phyloP scores from a whole-genome alignment of 768 basidiomycete genomes.

The Obba rivulosa region DNA sequence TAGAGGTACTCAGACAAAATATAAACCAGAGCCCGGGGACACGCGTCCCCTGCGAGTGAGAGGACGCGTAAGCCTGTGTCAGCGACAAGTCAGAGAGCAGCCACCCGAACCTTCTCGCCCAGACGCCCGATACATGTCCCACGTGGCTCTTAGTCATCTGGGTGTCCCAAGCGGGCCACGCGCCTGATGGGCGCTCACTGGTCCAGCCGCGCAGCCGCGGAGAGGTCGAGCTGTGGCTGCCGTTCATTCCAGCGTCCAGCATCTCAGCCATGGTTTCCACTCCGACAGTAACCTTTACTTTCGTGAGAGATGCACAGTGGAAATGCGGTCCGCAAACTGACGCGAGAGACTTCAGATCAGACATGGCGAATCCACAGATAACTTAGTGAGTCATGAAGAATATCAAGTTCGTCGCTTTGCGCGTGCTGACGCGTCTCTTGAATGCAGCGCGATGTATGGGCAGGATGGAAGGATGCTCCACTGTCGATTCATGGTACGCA shows the following conservation, averaged over 20 bases:
- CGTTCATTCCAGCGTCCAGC: background rate
- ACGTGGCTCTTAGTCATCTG: too few relatives aligned
- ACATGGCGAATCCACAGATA: constrained; percentile 77
- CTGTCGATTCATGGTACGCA: constrained; percentile 67
- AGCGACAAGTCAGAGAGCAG: constrained; percentile 1
- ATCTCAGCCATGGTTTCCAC: constrained; percentile 6
- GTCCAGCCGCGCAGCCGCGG: too few relatives aligned
- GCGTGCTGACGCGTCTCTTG: background rate
- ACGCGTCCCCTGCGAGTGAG: constrained; percentile 22
- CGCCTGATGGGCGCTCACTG: too few relatives aligned
- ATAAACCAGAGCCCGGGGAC: constrained; percentile 13
- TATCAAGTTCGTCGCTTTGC: too few relatives aligned
- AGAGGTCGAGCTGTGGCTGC: background rate
- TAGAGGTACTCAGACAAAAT: background rate
- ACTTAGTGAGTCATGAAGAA: constrained; percentile 42
- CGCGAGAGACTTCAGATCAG: constrained; percentile 42
- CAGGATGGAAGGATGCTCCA: constrained; percentile 70
- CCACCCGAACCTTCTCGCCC: constrained; percentile 12
- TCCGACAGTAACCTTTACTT: constrained; percentile 21
- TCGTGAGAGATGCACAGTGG: constrained; percentile 15
- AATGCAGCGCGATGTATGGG: constrained; percentile 52
- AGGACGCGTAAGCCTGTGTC: constrained; percentile 12
- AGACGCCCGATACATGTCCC: background rate
- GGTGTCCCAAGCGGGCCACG: too few relatives aligned
- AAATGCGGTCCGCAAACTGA: background rate